Conservation (phyloP, 805 yeast genomes). For the Saturnispora besseyi region DNA sequence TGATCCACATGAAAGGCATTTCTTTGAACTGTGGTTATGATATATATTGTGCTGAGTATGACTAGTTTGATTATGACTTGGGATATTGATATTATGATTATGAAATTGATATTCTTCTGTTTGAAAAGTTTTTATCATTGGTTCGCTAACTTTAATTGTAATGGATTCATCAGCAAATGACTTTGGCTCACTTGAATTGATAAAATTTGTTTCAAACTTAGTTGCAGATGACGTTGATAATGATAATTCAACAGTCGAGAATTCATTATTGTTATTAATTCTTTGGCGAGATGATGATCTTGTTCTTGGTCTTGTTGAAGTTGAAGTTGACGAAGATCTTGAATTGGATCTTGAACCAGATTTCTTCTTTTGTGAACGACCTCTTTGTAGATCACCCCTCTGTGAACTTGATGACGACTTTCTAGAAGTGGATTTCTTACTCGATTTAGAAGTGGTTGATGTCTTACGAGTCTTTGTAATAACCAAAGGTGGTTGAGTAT, state of each 20-base stretch:
- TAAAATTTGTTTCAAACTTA: slow-evolving; percentile 9
- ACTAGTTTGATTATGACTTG: neutral
- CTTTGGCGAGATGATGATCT: slow-evolving; percentile 4
- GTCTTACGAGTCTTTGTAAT: slow-evolving; percentile 8
- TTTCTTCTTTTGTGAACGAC: neutral
- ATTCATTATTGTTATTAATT: neutral
- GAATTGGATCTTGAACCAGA: neutral
- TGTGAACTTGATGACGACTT: neutral
- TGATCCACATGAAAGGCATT: slow-evolving; percentile 84
- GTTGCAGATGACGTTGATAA: neutral
- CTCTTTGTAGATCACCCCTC: neutral
- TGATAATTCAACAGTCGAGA: neutral
- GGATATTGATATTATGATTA: neutral
- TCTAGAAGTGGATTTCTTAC: neutral
- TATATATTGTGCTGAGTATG: slow-evolving; percentile 6
- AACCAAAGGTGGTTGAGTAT: slow-evolving; percentile 1
- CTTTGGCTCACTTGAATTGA: slow-evolving; percentile 3
- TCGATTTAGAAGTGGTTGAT: neutral
- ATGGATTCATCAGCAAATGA: neutral
- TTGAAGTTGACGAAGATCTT: slow-evolving; percentile 1
- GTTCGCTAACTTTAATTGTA: neutral
- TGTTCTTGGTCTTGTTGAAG: slow-evolving; percentile 6
- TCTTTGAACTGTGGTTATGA: slow-evolving; percentile 31
- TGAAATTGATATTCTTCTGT: neutral
- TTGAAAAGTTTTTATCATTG: neutral